Evolutionary conservation across 805 yeast species (phyloP).

Genomic region (Starmerella bombicola): DNA sequence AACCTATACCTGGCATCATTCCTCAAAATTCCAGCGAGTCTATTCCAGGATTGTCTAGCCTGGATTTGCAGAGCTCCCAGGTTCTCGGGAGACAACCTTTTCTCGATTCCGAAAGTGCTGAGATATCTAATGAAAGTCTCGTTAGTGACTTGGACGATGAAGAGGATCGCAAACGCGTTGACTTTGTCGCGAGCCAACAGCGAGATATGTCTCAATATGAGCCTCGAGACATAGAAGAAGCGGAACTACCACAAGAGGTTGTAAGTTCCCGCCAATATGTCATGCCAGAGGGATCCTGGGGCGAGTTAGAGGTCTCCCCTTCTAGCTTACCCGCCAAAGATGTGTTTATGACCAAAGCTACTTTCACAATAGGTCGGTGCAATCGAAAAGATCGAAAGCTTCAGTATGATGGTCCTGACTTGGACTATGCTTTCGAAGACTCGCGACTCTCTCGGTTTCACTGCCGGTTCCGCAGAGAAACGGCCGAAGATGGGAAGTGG

Average conservation of each 20-base stretch:
- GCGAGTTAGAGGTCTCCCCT: slow-evolving; percentile 43
- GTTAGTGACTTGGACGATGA: slow-evolving; percentile 17
- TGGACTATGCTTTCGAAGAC: slow-evolving; percentile 49
- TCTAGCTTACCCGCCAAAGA: slow-evolving; percentile 38
- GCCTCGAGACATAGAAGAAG: slow-evolving; percentile 23
- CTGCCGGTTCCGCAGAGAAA: slow-evolving; percentile 43
- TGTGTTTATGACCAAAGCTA: slow-evolving; percentile 51
- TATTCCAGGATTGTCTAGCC: slow-evolving; percentile 18
- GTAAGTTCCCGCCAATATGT: neutral
- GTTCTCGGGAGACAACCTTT: neutral
- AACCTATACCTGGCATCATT: neutral
- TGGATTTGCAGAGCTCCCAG: slow-evolving; percentile 11
- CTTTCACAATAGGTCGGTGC: slow-evolving; percentile 59
- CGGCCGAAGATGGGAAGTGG: slow-evolving; percentile 32
- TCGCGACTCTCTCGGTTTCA: slow-evolving; percentile 74
- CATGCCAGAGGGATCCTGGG: slow-evolving; percentile 48
- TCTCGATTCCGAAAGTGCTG: neutral
- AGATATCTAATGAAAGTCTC: slow-evolving; percentile 6
- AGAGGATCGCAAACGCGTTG: slow-evolving; percentile 14
- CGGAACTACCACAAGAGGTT: slow-evolving; percentile 6
- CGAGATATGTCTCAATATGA: slow-evolving; percentile 16
- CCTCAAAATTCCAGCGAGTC: neutral
- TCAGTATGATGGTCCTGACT: slow-evolving; percentile 24
- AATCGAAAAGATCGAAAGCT: slow-evolving; percentile 3
- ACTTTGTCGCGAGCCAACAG: slow-evolving; percentile 13